Conservation (phyloP, 2,329 filamentous ascomycete genomes). For the Corinectria fuckeliana region DNA sequence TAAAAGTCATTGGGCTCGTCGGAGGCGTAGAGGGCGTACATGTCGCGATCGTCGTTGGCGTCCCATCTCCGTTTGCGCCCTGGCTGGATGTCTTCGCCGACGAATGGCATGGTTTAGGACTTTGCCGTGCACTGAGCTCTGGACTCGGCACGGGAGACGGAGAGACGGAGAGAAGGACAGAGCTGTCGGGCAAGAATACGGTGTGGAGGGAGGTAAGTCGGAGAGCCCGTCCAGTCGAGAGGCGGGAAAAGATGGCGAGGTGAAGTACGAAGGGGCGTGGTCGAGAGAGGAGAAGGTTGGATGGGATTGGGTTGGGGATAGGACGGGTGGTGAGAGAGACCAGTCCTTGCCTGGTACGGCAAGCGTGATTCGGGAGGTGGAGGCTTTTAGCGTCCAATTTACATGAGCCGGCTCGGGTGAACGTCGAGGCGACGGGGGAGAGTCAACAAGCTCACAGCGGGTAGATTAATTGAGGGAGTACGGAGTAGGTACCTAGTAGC, state of each 20-base stretch:
- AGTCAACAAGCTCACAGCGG: too few species aligned
- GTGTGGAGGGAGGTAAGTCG: background rate
- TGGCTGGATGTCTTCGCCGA: constrained; percentile 41
- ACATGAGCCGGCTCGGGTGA: constrained; percentile 6
- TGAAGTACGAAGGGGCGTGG: constrained; percentile 15
- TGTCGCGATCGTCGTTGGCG: constrained; percentile 33
- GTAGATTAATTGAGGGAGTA: too few species aligned
- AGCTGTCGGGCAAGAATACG: background rate
- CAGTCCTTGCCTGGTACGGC: constrained; percentile 1
- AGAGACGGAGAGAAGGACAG: background rate
- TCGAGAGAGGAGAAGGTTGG: constrained; percentile 1
- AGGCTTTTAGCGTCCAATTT: constrained; percentile 10
- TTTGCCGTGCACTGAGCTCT: constrained; percentile 4
- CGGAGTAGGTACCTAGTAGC: too few species aligned
- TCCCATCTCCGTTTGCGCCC: constrained; percentile 46
- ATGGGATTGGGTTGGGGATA: background rate
- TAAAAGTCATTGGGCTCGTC: constrained; percentile 38
- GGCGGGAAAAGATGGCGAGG: constrained; percentile 15
- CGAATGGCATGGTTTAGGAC: constrained; percentile 43
- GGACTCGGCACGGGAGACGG: constrained; percentile 11
- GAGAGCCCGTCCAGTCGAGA: constrained; percentile 1
- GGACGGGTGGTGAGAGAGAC: background rate
- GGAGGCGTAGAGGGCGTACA: constrained; percentile 36
- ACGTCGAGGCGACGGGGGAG: background rate
- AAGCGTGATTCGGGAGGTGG: constrained; percentile 14